Base-by-base conservation (phyloP, 2,329 filamentous ascomycete genomes). In the Coniella vitis region DNA sequence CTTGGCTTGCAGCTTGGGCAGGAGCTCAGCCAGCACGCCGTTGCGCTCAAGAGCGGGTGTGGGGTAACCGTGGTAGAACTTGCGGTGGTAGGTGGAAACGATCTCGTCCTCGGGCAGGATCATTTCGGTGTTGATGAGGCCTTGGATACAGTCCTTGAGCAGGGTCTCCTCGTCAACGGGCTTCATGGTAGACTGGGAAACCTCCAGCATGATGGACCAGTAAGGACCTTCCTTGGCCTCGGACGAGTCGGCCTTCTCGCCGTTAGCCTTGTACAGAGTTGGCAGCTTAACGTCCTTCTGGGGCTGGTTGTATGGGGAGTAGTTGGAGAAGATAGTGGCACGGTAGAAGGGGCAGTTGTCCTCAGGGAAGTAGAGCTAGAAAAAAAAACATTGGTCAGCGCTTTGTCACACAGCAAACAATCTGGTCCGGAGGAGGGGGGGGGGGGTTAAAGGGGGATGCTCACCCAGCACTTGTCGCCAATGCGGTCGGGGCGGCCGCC, bases 321-420 rank as follows among this genome's bases (percentile, higher is more conserved):
- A 98, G 81, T 98, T 98, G 71, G 91, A 97, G 82, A 98, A 98
- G 74, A 98, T 97, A 65, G 93, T 98, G 64, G 93, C 93, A 60
- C 93, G 88, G 79, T 98, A 98, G 79, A 98, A 98, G 66, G 90
- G 90, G 77, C 90, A 96, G 79, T 98, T 86, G 69, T 95, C 86
- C 71, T 98, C 93, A 55, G 93, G 93, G 83, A 97, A 98, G 81
- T 98, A 98, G 58, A 98, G 78, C 84, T 85, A 14, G 4, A 49
- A 13, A 2, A 13, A 0, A 14, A 12, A 8, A 3, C 46, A 67
- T 59, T 34, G 51, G 48, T 34, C 39, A 10, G 66, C 61, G 47
- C n/a, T 45, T 37, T n/a, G 13, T n/a, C 16, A 31, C 7, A 31
- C 10, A 16, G 12, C 22, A 41, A 29, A 10, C 5, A 29, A 5